phyloP scores from a whole-genome alignment of 2,329 filamentous ascomycete genomes.

The Calonectria naviculata region DNA sequence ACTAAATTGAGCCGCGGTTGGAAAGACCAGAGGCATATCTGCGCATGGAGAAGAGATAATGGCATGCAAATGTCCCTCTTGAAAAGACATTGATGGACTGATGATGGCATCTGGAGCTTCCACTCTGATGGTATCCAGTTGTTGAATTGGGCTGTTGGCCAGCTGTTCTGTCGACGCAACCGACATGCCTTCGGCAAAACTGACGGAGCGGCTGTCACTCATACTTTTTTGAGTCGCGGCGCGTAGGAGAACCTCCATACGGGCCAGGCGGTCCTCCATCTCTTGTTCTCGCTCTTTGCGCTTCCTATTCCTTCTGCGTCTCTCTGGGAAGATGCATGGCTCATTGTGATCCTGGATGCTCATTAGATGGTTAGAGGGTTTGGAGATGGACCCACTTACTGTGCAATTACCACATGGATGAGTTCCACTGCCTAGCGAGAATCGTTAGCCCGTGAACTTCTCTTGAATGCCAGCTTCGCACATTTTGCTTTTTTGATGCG shows the following conservation, averaged over 20 bases:
- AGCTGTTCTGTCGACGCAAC: not conserved
- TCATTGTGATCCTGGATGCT: slow-evolving; percentile 4
- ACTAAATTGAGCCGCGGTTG: not conserved
- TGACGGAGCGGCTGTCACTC: not conserved
- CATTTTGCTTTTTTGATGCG: slow-evolving; percentile 9
- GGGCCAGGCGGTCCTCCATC: slow-evolving; percentile 6
- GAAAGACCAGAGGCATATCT: not conserved
- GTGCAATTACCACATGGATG: slow-evolving; percentile 11
- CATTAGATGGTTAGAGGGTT: not conserved
- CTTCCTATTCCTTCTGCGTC: slow-evolving; percentile 6
- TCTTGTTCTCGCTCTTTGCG: slow-evolving; percentile 10
- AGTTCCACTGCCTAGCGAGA: not conserved
- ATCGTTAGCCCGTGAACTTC: not conserved
- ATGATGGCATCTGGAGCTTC: not conserved
- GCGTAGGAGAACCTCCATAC: slow-evolving; percentile 6
- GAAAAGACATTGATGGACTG: not conserved
- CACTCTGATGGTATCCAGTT: not conserved
- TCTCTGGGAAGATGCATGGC: slow-evolving; percentile 7
- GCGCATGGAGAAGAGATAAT: not conserved
- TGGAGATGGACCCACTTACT: not conserved
- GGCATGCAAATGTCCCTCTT: not conserved
- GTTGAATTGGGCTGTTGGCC: not conserved
- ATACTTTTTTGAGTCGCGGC: not conserved
- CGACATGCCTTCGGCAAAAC: not conserved
- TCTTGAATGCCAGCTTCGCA: not conserved